Conservation (phyloP, 768 basidiomycete genomes). For the Postia placenta region DNA sequence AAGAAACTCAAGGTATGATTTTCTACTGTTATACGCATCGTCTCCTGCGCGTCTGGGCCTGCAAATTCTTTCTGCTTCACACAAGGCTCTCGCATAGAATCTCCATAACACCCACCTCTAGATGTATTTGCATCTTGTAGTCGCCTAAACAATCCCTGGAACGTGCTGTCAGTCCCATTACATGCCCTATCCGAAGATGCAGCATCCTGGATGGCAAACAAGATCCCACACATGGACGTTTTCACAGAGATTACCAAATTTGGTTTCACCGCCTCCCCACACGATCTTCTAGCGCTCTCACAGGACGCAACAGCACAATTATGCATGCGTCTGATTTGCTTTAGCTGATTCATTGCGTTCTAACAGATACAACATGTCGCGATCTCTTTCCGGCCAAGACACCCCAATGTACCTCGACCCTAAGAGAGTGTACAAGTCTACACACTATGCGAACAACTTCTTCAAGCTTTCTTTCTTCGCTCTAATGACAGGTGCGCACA, state of each 20-base stretch:
- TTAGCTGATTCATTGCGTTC: constrained; percentile 1
- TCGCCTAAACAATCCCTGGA: constrained; percentile 21
- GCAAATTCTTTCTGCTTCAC: not conserved
- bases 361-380: constrained; percentile 5
- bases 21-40: constrained; percentile 19
- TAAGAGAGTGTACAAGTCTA: constrained; percentile 1
- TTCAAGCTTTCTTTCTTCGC: not conserved
- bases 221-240: constrained; percentile 64
- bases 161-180: constrained; percentile 12
- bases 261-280: not conserved
- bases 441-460: not conserved
- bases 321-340: not conserved
- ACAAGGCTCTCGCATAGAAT: not conserved
- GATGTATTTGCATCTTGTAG: constrained; percentile 46
- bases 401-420: not conserved
- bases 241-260: constrained; percentile 4
- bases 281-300: not conserved
- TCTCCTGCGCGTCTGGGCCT: constrained; percentile 65
- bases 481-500: not conserved
- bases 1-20: constrained; percentile 46
- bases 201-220: constrained; percentile 35
- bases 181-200: constrained; percentile 4
- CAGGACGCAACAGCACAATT: too few species aligned
- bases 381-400: not conserved
- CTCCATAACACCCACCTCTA: constrained; percentile 41